Evolutionary conservation across 768 basidiomycete genomes (phyloP).

Genomic region (Lenzites betulinus): DNA sequence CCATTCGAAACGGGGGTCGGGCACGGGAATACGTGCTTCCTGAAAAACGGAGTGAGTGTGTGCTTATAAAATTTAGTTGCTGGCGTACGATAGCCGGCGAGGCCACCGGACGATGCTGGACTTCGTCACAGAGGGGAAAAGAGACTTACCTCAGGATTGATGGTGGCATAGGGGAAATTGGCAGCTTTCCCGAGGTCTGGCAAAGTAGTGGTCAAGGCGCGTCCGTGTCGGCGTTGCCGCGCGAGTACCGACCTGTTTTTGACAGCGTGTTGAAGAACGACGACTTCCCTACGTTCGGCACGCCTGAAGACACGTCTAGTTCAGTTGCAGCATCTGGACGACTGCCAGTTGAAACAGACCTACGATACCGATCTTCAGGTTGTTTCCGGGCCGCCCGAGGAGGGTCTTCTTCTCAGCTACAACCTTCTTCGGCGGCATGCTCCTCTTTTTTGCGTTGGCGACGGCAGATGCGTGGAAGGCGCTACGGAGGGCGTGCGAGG

Average conservation of each 20-base stretch:
- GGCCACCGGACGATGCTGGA: too few species aligned
- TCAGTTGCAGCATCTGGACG: slow-evolving; percentile 9
- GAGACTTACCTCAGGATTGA: slow-evolving; percentile 71
- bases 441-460: slow-evolving; percentile 41
- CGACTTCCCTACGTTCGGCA: slow-evolving; percentile 97
- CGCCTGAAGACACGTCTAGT: slow-evolving; percentile 46
- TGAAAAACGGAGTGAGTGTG: slow-evolving; percentile 14
- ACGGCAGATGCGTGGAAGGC: slow-evolving; percentile 15
- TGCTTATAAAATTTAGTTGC: background rate
- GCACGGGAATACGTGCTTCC: slow-evolving; percentile 94
- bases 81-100: background rate
- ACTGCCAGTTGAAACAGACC: slow-evolving; percentile 56
- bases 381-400: slow-evolving; percentile 92
- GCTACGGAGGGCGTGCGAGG: slow-evolving; percentile 9
- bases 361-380: slow-evolving; percentile 98
- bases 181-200: slow-evolving; percentile 89
- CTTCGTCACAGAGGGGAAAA: background rate
- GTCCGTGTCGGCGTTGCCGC: slow-evolving; percentile 1
- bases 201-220: slow-evolving; percentile 16
- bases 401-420: slow-evolving; percentile 80
- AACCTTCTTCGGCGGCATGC: slow-evolving; percentile 93
- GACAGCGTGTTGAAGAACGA: slow-evolving; percentile 99
- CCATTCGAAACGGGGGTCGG: slow-evolving; percentile 94
- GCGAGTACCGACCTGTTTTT: slow-evolving; percentile 65
- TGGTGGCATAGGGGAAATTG: slow-evolving; percentile 96